These are phyloP conservation scores for Neurospora sp. DNA, from an alignment of 495 filamentous ascomycete genomes.

Conservation along the genomic window DNA sequence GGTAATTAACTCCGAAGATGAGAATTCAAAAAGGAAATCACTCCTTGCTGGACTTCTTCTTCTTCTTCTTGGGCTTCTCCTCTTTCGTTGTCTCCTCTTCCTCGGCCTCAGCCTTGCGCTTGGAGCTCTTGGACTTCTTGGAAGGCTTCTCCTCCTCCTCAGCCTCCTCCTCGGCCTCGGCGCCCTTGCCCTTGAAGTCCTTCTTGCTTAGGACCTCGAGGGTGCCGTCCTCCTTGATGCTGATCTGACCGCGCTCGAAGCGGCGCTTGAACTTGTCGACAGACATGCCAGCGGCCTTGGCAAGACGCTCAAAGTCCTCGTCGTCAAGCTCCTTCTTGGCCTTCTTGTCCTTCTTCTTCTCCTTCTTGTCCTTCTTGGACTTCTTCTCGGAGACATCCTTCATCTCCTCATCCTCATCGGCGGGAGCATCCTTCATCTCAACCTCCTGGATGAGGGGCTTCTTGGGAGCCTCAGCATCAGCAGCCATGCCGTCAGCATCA, in stretches of 20 bases:
- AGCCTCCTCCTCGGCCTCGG: slow-evolving; percentile 42
- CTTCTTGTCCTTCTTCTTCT: slow-evolving; percentile 19
- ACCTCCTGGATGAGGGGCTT: slow-evolving; percentile 44
- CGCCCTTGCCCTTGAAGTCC: slow-evolving; percentile 45
- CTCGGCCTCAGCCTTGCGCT: slow-evolving; percentile 30
- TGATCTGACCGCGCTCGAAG: slow-evolving; percentile 54
- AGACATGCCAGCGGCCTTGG: slow-evolving; percentile 51
- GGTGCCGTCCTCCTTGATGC: slow-evolving; percentile 45
- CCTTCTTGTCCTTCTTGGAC: slow-evolving; percentile 37
- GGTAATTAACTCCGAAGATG: slow-evolving; percentile 1
- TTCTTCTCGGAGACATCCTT: slow-evolving; percentile 15
- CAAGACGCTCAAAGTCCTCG: slow-evolving; percentile 41
- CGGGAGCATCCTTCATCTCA: slow-evolving; percentile 44
- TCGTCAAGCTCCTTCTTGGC: slow-evolving; percentile 39
- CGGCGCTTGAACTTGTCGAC: slow-evolving; percentile 56
- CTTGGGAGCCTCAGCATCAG: slow-evolving; percentile 56
- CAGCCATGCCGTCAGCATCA: slow-evolving; percentile 78
- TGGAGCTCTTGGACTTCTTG: slow-evolving; percentile 31
- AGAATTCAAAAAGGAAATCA: slow-evolving; percentile 5
- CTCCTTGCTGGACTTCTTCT: slow-evolving; percentile 38
- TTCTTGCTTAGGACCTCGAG: slow-evolving; percentile 56
- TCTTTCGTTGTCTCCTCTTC: slow-evolving; percentile 24
- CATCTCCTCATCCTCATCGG: slow-evolving; percentile 18
- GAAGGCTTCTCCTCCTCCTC: slow-evolving; percentile 33
- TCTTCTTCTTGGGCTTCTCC: slow-evolving; percentile 35